Conservation (phyloP, 352 stramenopile species). For the Plasmopara muralis region DNA sequence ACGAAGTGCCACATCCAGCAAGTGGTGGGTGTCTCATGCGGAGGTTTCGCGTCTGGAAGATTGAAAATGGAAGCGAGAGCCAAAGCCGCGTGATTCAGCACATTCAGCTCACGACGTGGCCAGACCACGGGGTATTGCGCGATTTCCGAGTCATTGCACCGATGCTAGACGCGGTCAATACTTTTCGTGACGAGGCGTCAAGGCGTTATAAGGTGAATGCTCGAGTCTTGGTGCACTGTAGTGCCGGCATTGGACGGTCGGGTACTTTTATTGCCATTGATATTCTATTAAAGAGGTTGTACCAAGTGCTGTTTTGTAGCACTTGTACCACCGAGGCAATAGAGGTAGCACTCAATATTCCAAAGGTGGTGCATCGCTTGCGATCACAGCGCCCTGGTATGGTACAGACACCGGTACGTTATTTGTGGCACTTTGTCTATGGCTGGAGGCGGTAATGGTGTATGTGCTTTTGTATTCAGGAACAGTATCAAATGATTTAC, state of each 20-base stretch:
- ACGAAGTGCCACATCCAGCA: slow-evolving; percentile 27
- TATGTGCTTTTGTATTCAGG: slow-evolving; percentile 24
- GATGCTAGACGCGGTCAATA: slow-evolving; percentile 66
- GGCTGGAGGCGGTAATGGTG: neutral
- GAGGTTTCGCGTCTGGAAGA: slow-evolving; percentile 41
- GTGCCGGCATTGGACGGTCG: slow-evolving; percentile 69
- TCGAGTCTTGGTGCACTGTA: slow-evolving; percentile 69
- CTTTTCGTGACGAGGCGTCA: slow-evolving; percentile 28
- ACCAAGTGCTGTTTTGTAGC: slow-evolving; percentile 19
- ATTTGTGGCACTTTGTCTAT: neutral
- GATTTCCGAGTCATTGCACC: slow-evolving; percentile 69
- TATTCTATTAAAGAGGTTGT: slow-evolving; percentile 54
- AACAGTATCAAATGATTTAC: slow-evolving; percentile 85
- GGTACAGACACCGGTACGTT: slow-evolving; percentile 74
- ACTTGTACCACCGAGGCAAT: slow-evolving; percentile 21
- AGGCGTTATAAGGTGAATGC: slow-evolving; percentile 17
- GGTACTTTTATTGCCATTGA: slow-evolving; percentile 84
- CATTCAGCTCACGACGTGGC: slow-evolving; percentile 74
- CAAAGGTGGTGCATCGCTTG: slow-evolving; percentile 47
- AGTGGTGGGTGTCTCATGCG: slow-evolving; percentile 42
- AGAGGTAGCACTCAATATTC: slow-evolving; percentile 44
- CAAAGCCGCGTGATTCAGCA: slow-evolving; percentile 49
- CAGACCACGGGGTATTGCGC: slow-evolving; percentile 64
- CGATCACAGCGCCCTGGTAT: slow-evolving; percentile 71
- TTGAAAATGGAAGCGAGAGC: slow-evolving; percentile 11